Evolutionary conservation across 164 flowering plant species (phyloP).

Genomic region (Platanus orientalis): DNA sequence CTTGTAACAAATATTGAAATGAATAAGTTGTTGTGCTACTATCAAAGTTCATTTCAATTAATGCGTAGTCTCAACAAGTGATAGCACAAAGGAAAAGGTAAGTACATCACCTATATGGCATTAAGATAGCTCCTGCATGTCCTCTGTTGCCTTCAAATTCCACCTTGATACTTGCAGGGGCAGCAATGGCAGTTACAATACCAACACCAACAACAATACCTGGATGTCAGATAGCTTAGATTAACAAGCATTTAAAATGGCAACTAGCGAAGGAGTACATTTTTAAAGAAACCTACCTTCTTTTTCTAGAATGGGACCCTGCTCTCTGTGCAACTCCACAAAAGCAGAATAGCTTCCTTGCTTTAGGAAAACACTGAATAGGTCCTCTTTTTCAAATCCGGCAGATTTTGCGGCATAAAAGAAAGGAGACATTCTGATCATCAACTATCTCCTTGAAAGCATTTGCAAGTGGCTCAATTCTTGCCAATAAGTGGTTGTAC

Average conservation of each 20-base stretch:
- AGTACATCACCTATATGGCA: slow-evolving; percentile 69
- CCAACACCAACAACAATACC: slow-evolving; percentile 81
- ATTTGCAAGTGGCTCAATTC: slow-evolving; percentile 53
- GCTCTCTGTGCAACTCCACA: slow-evolving; percentile 94
- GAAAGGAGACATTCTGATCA: slow-evolving; percentile 72
- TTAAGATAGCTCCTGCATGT: slow-evolving; percentile 95
- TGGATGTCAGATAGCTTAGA: slow-evolving; percentile 14
- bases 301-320: slow-evolving; percentile 93
- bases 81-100: neutral
- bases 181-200: slow-evolving; percentile 96
- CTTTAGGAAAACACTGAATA: slow-evolving; percentile 59
- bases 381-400: slow-evolving; percentile 62
- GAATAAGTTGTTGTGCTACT: no score
- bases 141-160: slow-evolving; percentile 97
- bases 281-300: slow-evolving; percentile 46
- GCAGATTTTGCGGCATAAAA: slow-evolving; percentile 80
- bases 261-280: neutral
- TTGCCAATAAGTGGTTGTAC: slow-evolving; percentile 88
- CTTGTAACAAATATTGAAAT: no score
- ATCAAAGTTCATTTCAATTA: no score
- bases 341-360: slow-evolving; percentile 81
- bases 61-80: neutral
- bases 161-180: slow-evolving; percentile 95
- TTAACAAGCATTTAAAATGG: slow-evolving; percentile 4
- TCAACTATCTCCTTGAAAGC: slow-evolving; percentile 64